Evolutionary conservation across 1,139 yeast species (phyloP), one percentile per base, ranked within the genome.

Genomic region (Blastobotrys serpentis): DNA sequence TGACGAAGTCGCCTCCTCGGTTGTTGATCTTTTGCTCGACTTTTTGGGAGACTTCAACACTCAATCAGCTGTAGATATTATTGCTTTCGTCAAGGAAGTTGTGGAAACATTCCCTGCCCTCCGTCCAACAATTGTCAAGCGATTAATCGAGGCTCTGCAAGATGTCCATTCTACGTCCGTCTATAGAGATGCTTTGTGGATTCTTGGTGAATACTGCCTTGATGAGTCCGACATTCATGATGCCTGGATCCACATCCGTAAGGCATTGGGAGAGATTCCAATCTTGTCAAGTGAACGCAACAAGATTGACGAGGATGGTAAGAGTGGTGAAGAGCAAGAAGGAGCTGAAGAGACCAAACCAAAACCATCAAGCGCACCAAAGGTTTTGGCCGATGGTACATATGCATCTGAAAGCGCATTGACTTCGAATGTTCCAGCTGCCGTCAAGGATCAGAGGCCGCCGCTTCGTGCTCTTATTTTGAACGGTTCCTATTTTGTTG

Each of bases 381-480:
- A 85, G 54, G 84, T 94, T 49, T 77, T 92, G 56, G 96, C 98
- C 17, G 99, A 94, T 70, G 99, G 99, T 59, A 94, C 99, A 1
- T 94, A 94, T 70, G 98, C 98, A 25, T 86, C 97, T 26, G 98
- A 94, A 69, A 84, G 82, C 59, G 97, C 98, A 0, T 75, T 88
- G 52, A 81, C 86, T 3, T 71, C 78, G 11, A 63, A 63, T 22
- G 61, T 44, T 43, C 56, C 47, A 11, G 58, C 58, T n/a, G 59
- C 61, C 10, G 68, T 67, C 34, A 60, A 60, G 46, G 53, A 59
- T 16, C 72, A 69, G 42, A 68, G 74, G 34, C 89, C 94, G 33
- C 88, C 95, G 46, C 72, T 94, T 58, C 85, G 98, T 65, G 80
- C 82, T 55, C 79, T 89, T 49, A 80, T 94, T 52, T 74, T 90